Evolutionary conservation across 2,329 filamentous ascomycete species (phyloP).

Genomic region (Endothia cerciana): DNA sequence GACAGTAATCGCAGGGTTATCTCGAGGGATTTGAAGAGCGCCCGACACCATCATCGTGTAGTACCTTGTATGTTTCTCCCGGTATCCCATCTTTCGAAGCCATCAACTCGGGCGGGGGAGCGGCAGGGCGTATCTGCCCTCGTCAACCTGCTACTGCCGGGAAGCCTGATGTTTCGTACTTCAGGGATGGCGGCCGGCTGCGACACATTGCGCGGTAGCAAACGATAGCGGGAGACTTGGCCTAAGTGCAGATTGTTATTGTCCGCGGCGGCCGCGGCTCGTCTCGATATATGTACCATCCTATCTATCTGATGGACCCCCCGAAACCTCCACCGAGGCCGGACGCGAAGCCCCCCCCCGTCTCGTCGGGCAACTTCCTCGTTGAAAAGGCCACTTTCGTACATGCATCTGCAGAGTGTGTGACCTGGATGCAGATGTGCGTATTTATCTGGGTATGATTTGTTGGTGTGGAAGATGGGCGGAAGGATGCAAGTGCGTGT

Average conservation of each 20-base stretch:
- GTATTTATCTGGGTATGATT: neutral
- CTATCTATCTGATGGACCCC: slow-evolving; percentile 16
- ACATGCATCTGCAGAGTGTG: no score
- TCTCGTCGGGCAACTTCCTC: neutral
- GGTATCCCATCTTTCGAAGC: neutral
- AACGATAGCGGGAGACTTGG: slow-evolving; percentile 14
- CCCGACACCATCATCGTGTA: neutral
- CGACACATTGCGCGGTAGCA: slow-evolving; percentile 14
- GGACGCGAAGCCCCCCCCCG: neutral
- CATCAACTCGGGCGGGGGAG: neutral
- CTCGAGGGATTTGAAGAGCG: neutral
- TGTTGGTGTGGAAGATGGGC: neutral
- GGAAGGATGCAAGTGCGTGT: neutral
- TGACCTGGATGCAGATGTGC: neutral
- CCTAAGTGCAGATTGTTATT: neutral
- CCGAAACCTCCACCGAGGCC: slow-evolving; percentile 6
- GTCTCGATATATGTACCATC: neutral
- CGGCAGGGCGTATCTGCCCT: slow-evolving; percentile 1
- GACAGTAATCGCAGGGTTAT: neutral
- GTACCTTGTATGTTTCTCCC: neutral
- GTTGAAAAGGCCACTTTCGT: neutral
- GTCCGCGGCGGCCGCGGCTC: neutral
- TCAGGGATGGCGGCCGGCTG: slow-evolving; percentile 6
- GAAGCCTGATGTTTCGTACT: slow-evolving; percentile 8
- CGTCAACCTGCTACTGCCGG: slow-evolving; percentile 10